Conservation (phyloP, 2,329 filamentous ascomycete genomes). For the Microdochium trichocladiopsis region DNA sequence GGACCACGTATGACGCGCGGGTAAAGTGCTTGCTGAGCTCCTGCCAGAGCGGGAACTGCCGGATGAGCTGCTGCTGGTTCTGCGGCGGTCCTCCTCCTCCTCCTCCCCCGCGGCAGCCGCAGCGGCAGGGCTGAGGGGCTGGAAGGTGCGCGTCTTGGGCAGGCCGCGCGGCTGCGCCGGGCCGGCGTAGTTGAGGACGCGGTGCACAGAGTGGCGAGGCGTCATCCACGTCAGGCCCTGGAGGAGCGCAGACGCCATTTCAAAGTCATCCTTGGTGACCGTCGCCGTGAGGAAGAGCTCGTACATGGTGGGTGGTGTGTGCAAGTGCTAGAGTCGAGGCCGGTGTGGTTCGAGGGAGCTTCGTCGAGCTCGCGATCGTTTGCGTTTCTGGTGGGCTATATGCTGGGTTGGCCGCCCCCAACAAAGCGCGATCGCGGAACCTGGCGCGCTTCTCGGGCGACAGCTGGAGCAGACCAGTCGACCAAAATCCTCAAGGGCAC, state of each 20-base stretch:
- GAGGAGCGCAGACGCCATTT: constrained; percentile 42
- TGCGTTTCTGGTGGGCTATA: too few species aligned
- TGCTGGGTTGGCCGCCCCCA: too few species aligned
- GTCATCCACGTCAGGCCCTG: constrained; percentile 51
- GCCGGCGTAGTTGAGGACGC: constrained; percentile 47
- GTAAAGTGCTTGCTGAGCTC: constrained; percentile 46
- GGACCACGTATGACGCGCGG: constrained; percentile 50
- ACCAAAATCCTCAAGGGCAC: too few species aligned
- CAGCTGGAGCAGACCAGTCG: too few species aligned
- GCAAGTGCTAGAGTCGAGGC: background rate
- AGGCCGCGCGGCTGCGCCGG: constrained; percentile 37
- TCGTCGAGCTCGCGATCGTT: too few species aligned
- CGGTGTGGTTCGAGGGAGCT: background rate
- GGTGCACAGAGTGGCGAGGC: constrained; percentile 39
- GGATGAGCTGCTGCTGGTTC: background rate
- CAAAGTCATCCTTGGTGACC: constrained; percentile 41
- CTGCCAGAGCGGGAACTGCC: constrained; percentile 31
- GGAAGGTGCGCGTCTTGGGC: constrained; percentile 22
- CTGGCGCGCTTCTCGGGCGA: too few species aligned
- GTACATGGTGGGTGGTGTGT: constrained; percentile 38
- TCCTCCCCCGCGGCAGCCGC: background rate
- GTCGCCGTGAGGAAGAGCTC: constrained; percentile 52
- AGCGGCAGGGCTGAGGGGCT: background rate
- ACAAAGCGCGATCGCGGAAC: too few species aligned
- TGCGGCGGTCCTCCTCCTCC: constrained; percentile 1